These are phyloP conservation scores for Paramecium caudatum DNA, from an alignment of 73 alveolate species.

Conservation along the genomic window DNA sequence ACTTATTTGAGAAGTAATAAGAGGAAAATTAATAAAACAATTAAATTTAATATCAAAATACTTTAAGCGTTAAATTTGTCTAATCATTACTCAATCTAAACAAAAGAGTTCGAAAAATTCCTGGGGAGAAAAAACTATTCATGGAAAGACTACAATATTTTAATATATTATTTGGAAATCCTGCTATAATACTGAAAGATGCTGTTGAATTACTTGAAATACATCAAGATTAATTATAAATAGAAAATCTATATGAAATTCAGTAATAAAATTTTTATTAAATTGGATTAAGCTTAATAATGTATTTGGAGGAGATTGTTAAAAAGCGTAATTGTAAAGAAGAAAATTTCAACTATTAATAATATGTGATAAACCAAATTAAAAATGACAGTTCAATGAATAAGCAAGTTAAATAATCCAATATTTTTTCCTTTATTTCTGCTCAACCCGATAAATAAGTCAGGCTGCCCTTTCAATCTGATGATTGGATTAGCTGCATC, in stretches of 20 bases:
- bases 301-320: neutral
- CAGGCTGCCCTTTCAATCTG: neutral
- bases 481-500: slow-evolving; percentile 9
- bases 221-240: neutral
- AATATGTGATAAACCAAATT: neutral
- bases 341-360: neutral
- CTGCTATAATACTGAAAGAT: neutral
- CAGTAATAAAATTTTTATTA: neutral
- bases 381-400: neutral
- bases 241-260: neutral
- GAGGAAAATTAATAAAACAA: too few species aligned
- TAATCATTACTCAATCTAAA: too few species aligned
- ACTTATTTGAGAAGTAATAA: too few species aligned
- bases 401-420: neutral
- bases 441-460: neutral
- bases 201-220: neutral
- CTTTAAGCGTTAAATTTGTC: too few species aligned
- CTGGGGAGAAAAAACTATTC: neutral
- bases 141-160: neutral
- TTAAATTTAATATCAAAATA: too few species aligned
- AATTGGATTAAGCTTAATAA: slow-evolving; percentile 4
- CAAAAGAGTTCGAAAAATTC: neutral
- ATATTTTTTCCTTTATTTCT: neutral
- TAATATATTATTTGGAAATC: slow-evolving; percentile 23
- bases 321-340: neutral